Conservation (phyloP, 129 eudicot species). For the Flaveria linearis region DNA sequence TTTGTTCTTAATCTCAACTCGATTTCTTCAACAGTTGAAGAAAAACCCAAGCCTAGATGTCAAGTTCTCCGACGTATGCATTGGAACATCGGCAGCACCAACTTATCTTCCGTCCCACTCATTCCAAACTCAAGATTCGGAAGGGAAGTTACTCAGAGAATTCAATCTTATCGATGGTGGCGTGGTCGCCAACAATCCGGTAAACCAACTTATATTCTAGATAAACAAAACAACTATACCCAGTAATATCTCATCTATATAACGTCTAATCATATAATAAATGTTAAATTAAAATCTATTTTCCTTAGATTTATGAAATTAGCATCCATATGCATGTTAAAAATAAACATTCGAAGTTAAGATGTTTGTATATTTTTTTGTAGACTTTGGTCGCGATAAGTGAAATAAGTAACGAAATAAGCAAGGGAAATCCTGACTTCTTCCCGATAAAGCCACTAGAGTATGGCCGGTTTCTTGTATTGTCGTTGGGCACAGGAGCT, state of each 20-base stretch:
- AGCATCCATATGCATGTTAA: background rate
- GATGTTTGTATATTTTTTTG: background rate
- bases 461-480: background rate
- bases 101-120: constrained; percentile 53
- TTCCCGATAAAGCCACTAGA: constrained; percentile 1
- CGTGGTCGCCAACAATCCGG: constrained; percentile 56
- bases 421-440: background rate
- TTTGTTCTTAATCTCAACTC: no score
- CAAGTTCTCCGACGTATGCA: constrained; percentile 50
- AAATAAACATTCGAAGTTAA: background rate
- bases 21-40: no score
- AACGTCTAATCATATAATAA: background rate
- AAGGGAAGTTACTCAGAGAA: constrained; percentile 29
- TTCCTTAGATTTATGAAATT: background rate
- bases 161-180: constrained; percentile 68
- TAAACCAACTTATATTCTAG: constrained; percentile 5
- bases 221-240: no score
- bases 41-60: constrained; percentile 44
- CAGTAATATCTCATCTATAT: no score
- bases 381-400: constrained; percentile 2
- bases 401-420: background rate
- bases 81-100: constrained; percentile 70
- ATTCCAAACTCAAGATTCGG: constrained; percentile 31
- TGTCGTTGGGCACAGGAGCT: constrained; percentile 4
- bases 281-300: background rate